These are phyloP conservation scores for Rossbeevera mucosa DNA, from an alignment of 768 basidiomycete species.

Conservation along the genomic window DNA sequence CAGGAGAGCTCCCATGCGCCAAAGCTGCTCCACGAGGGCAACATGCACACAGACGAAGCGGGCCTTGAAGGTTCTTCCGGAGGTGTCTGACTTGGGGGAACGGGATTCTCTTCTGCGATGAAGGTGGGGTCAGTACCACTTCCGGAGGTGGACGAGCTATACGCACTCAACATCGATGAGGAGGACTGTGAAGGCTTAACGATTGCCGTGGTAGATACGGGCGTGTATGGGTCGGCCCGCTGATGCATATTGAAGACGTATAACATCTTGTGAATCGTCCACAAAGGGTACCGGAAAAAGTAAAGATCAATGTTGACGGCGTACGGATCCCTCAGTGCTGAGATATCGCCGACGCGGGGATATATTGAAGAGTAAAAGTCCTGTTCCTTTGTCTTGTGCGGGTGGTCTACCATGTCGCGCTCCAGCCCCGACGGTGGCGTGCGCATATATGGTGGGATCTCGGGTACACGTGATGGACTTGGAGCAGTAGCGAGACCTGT, in stretches of 20 bases:
- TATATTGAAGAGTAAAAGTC: slow-evolving; percentile 32
- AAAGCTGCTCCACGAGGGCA: slow-evolving; percentile 9
- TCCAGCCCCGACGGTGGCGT: slow-evolving; percentile 29
- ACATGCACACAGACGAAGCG: slow-evolving; percentile 8
- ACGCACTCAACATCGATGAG: slow-evolving; percentile 17
- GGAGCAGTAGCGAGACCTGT: slow-evolving; percentile 18
- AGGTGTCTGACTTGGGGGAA: slow-evolving; percentile 1
- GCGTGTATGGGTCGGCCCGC: slow-evolving; percentile 1
- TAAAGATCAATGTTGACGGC: slow-evolving; percentile 53
- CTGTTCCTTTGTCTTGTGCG: slow-evolving; percentile 6
- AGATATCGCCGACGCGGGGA: slow-evolving; percentile 63
- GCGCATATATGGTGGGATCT: slow-evolving; percentile 14
- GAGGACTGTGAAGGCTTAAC: slow-evolving; percentile 14
- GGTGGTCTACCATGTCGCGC: slow-evolving; percentile 20
- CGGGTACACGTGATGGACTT: neutral
- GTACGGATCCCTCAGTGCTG: slow-evolving; percentile 54
- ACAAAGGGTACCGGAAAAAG: slow-evolving; percentile 52
- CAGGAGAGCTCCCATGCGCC: slow-evolving; percentile 44
- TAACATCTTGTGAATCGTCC: slow-evolving; percentile 65
- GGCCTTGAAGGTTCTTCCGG: neutral
- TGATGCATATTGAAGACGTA: slow-evolving; percentile 58
- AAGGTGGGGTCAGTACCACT: slow-evolving; percentile 49
- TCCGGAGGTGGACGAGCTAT: slow-evolving; percentile 11
- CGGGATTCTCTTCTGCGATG: slow-evolving; percentile 42
- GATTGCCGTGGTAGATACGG: slow-evolving; percentile 13